Base-by-base conservation (phyloP, 2,329 filamentous ascomycete genomes). In the Lasiodiplodia citricola region DNA sequence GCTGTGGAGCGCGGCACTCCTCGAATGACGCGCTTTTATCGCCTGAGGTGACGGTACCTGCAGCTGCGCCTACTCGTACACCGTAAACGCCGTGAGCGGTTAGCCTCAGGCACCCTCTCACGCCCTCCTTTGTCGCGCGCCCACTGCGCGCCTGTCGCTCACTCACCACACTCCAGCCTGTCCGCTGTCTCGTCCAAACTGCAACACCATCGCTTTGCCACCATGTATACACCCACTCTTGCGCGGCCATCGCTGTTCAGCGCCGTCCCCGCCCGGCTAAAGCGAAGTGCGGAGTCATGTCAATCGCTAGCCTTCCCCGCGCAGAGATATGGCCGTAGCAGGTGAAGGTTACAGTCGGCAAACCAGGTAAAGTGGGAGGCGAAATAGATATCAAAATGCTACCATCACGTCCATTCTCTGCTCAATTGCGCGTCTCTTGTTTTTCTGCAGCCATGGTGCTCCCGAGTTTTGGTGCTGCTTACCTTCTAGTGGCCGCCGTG, bases 281-380 rank as follows among this genome's bases (percentile, higher is more conserved):
- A 52, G 28, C 31, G 47, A 16, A 8, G 28, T 28, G 11, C 47
- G 47, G 28, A 52, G 60, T 52, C 47, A 64, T 37, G 60, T 25
- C 37, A 44, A 25, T 51, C 28, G 13, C 58, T 63, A 63, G 58
- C 58, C 11, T 47, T 18, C 44, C 38, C 57, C 38, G 55, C 57
- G 10, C 28, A 51, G 60, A 64, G 60, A 64, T 64, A 64, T 52
- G n/a, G n/a, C 60, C 28, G 60, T 64, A 41, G 60, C 31, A 64
- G 60, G 60, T 64, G 60, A 52, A n/a, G 44, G 60, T 64, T 64
- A 38, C 60, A 64, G 11, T 52, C 60, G 60, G 25, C 55, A 58
- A 44, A 37, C 23, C n/a, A 47, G 57, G 44, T 52, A 52, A 50
- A 63, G 58, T 63, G 58, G 58, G 58, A 63, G 38, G 44, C 47